These are phyloP conservation scores for Monosporozyma unispora DNA, from an alignment of 805 yeast species.

Conservation along the genomic window DNA sequence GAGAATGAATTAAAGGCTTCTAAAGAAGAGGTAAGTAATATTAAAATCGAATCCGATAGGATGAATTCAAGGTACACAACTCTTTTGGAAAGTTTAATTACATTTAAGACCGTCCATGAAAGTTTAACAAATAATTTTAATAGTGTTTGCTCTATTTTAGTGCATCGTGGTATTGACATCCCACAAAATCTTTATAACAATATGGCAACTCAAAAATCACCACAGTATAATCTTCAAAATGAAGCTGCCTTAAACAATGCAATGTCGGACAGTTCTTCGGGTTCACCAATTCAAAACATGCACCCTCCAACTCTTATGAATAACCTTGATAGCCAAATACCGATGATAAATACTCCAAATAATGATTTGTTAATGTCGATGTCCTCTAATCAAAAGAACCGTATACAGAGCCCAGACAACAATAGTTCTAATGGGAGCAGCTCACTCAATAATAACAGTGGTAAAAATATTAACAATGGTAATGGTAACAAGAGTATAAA, in stretches of 20 bases:
- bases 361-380: neutral
- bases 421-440: neutral
- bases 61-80: conserved; percentile 54
- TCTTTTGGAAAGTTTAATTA: conserved; percentile 50
- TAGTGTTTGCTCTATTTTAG: conserved; percentile 40
- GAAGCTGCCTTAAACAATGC: neutral
- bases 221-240: neutral
- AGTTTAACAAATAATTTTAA: conserved; percentile 45
- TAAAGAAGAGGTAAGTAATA: conserved; percentile 18
- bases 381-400: neutral
- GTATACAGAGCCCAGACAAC: neutral
- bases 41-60: conserved; percentile 32
- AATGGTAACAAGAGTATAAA: conserved; percentile 1
- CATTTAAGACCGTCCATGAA: conserved; percentile 49
- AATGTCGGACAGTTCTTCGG: neutral
- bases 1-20: conserved; percentile 19
- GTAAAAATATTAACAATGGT: neutral
- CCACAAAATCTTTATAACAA: conserved; percentile 35
- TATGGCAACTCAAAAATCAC: neutral
- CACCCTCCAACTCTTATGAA: neutral
- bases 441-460: neutral
- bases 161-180: conserved; percentile 55
- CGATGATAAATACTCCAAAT: conserved; percentile 1
- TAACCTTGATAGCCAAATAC: neutral
- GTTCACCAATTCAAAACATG: neutral